Base-by-base conservation (phyloP, 1,284 basidiomycete species). In the Cryptococcus floricola region DNA sequence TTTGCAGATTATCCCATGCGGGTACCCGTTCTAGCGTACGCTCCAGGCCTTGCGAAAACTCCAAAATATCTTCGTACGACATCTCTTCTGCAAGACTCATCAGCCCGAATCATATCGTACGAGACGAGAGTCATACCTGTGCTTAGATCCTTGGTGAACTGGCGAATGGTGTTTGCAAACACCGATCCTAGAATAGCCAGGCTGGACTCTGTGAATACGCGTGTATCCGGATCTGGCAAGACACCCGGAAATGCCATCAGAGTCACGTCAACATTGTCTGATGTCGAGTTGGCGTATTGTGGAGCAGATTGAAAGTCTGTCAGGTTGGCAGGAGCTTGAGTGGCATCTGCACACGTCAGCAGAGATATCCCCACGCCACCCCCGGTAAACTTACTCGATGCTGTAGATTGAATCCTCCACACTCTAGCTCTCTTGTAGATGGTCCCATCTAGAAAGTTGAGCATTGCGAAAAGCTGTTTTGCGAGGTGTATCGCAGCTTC, bases 361-460 rank as follows among this genome's bases (percentile, higher is more conserved):
- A 34, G 31, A 34, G 10, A 6, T 34, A 8, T 34, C 4, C 6
- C 10, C 31, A 34, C 3, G 7, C 10, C n/a, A n/a, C n/a, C 31
- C 31, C 6, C 10, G 31, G 10, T 5, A 34, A 34, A 31, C 19
- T 16, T 19, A 25, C 25, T n/a, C 45, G 54, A 28, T 50, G 46
- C 25, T 16, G 39, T 45, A n/a, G 39, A n/a, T 39, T 43, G 39
- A 46, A 62, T n/a, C 13, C 64, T 44, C 54, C 61, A 63, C n/a
- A 61, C 19, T 6, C 56, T 52, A 13, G 50, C 41, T 2, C 64
- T 52, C 13, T 52, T 56, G 14, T 43, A 50, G 8, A 61, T 63
- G 4, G 59, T 59, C 14, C 61, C 61, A 46, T 65, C 64, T 34
- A 61, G 28, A 12, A 63, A 61, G 2, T 44, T 48, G 7, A 60